Conservation (phyloP, 1,284 basidiomycete genomes). For the Tilletia walkeri region DNA sequence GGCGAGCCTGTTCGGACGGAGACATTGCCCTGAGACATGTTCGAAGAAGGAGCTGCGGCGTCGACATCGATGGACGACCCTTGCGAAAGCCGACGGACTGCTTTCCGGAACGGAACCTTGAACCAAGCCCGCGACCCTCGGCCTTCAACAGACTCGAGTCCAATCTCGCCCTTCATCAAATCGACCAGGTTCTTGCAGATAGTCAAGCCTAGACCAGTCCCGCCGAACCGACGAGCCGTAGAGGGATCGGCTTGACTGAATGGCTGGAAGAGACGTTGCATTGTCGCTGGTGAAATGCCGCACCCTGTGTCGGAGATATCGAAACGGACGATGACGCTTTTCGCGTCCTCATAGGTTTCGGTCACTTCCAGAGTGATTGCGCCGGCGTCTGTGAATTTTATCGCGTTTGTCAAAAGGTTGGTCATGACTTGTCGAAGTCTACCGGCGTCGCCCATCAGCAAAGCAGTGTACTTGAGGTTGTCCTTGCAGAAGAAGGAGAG, state of each 20-base stretch:
- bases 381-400: constrained; percentile 56
- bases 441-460: constrained; percentile 47
- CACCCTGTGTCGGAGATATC: constrained; percentile 55
- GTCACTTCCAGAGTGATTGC: constrained; percentile 49
- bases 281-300: constrained; percentile 49
- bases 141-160: constrained; percentile 47
- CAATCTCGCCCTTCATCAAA: constrained; percentile 48
- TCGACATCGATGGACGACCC: background rate
- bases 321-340: constrained; percentile 45
- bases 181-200: constrained; percentile 48
- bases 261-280: constrained; percentile 55
- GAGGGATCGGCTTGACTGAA: constrained; percentile 53
- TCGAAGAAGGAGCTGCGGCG: constrained; percentile 1
- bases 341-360: constrained; percentile 43
- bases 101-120: background rate
- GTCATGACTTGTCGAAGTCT: constrained; percentile 52
- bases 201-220: constrained; percentile 49
- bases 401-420: constrained; percentile 57
- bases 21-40: constrained; percentile 6
- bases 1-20: background rate
- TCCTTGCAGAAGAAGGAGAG: constrained; percentile 51
- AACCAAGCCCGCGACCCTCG: constrained; percentile 46
- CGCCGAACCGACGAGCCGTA: constrained; percentile 46
- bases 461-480: constrained; percentile 39
- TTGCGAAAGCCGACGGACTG: background rate